These are phyloP conservation scores for Amylocarpus encephaloides DNA, from an alignment of 2,329 filamentous ascomycete genomes.

Conservation along the genomic window DNA sequence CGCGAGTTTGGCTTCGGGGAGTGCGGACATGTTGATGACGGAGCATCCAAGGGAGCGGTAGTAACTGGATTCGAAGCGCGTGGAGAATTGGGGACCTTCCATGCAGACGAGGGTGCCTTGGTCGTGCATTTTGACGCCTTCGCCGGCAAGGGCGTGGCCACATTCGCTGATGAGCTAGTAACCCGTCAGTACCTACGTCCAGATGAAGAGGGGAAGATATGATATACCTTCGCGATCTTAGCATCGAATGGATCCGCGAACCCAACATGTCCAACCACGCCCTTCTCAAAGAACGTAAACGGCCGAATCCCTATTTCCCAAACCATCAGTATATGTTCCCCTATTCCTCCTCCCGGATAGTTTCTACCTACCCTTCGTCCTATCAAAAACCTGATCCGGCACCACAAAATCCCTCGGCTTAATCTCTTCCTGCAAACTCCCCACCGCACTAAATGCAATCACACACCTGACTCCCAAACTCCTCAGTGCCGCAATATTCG, in stretches of 20 bases:
- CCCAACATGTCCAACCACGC: conserved; percentile 87
- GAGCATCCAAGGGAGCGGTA: conserved; percentile 91
- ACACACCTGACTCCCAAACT: conserved; percentile 82
- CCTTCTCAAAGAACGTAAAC: conserved; percentile 92
- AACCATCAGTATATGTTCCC: neutral
- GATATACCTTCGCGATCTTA: conserved; percentile 52
- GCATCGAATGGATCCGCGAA: conserved; percentile 95
- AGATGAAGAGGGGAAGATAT: neutral
- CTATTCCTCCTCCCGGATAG: neutral
- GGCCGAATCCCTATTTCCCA: conserved; percentile 57
- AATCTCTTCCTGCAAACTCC: conserved; percentile 85
- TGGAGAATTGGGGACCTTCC: conserved; percentile 98
- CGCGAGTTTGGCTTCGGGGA: conserved; percentile 94
- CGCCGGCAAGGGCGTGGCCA: conserved; percentile 69
- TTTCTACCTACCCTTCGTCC: conserved; percentile 63
- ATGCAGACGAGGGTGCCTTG: conserved; percentile 86
- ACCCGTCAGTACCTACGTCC: neutral
- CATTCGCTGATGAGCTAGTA: conserved; percentile 64
- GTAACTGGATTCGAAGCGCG: conserved; percentile 89
- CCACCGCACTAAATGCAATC: conserved; percentile 93
- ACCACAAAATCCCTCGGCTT: conserved; percentile 95
- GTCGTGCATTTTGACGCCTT: conserved; percentile 78
- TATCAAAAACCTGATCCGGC: conserved; percentile 94
- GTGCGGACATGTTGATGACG: conserved; percentile 96
- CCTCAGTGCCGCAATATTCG: conserved; percentile 97